These are phyloP conservation scores for Litchi chinensis DNA, from an alignment of 345 rosid species.

Conservation along the genomic window DNA sequence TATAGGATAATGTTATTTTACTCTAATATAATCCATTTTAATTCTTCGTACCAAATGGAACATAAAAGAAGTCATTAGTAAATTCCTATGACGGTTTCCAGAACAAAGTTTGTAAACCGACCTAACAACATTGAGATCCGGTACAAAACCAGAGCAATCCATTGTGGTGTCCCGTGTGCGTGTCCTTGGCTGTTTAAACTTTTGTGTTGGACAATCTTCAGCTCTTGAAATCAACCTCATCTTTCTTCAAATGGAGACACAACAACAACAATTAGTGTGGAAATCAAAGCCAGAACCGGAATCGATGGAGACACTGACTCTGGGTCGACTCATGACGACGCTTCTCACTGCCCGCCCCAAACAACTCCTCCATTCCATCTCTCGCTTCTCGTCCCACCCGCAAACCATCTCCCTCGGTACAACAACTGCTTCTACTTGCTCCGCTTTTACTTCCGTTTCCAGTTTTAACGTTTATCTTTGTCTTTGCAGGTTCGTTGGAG, in stretches of 20 bases:
- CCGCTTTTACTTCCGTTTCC: background rate
- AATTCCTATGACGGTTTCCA: no score
- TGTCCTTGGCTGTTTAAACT: no score
- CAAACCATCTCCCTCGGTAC: slow-evolving; percentile 4
- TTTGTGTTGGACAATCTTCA: background rate
- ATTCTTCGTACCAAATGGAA: no score
- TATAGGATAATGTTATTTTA: no score
- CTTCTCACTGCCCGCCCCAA: slow-evolving; percentile 68
- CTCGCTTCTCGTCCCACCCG: slow-evolving; percentile 48
- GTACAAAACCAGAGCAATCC: no score
- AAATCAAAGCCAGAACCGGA: slow-evolving; percentile 46
- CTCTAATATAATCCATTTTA: no score
- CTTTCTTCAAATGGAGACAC: slow-evolving; percentile 30
- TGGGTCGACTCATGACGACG: slow-evolving; percentile 61
- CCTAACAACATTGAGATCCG: no score
- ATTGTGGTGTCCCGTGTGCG: no score
- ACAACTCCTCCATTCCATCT: slow-evolving; percentile 61
- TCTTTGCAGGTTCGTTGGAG: slow-evolving; percentile 57
- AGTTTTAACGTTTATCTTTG: background rate
- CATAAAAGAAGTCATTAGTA: no score
- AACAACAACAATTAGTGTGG: slow-evolving; percentile 44
- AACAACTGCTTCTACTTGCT: background rate
- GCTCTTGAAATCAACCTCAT: background rate
- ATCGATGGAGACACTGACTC: slow-evolving; percentile 57
- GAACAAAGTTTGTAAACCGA: no score